Base-by-base conservation (phyloP, 2,329 filamentous ascomycete species). In the Penicillium sclerotiorum region DNA sequence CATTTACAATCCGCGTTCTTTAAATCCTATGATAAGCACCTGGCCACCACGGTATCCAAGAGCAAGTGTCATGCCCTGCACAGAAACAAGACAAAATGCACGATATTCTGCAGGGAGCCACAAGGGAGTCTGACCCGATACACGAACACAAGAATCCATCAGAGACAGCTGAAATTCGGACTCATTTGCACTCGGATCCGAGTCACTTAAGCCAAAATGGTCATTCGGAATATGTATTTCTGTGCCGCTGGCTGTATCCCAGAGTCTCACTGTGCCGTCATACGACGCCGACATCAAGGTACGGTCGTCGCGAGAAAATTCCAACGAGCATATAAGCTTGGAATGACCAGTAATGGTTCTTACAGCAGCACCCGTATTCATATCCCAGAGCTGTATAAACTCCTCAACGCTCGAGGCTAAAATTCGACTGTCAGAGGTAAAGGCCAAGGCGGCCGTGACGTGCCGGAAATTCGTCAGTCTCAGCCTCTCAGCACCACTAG, bases 211-310 rank as follows among this genome's bases (percentile, higher is more conserved):
- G n/a, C n/a, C n/a, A n/a, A n/a, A n/a, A n/a, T n/a, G n/a, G n/a
- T n/a, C n/a, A n/a, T n/a, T n/a, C n/a, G n/a, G n/a, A n/a, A n/a
- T n/a, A n/a, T n/a, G 27, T 20, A 20, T 5, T 4, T 5, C 8
- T 17, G 33, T 18, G 5, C 33, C 33, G 8, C n/a, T 36, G 11
- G 17, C 11, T 36, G n/a, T 5, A n/a, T 58, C 46, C 57, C 53
- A 58, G 17, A 60, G 50, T 23, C 45, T 40, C 11, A 60, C 40
- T 11, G 45, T 52, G 3, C 47, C 28, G 43, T 57, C 41, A n/a
- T 12, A n/a, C 15, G 58, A 61, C 15, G 48, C 44, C 17, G 58
- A 54, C n/a, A 56, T 61, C 30, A 64, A 23, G 12, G 53, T 25
- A 4, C 5, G 22, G 7, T 56, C 52, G 33, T 62, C 49, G 15